Conservation (phyloP, 2,329 filamentous ascomycete genomes). For the Pseudogymnoascus verrucosus region DNA sequence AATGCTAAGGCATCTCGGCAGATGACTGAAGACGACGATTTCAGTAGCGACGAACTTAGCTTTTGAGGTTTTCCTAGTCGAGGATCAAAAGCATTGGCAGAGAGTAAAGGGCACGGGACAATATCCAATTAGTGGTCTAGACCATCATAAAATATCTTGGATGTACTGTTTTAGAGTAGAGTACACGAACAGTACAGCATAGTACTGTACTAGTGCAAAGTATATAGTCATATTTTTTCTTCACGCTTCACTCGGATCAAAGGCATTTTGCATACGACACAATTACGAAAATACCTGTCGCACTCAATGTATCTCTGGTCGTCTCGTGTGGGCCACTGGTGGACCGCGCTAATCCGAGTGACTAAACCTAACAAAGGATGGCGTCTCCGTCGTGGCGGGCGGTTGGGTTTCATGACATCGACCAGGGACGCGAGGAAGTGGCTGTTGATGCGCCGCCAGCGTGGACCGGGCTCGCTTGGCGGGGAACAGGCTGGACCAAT, state of each 20-base stretch:
- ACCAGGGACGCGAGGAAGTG: not conserved
- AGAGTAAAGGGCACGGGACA: not conserved
- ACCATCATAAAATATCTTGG: not conserved
- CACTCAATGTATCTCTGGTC: not conserved
- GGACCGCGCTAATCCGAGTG: not conserved
- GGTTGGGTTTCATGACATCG: not conserved
- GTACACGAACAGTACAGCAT: not conserved
- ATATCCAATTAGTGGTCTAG: not conserved
- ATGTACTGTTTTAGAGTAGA: not conserved
- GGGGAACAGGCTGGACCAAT: not conserved
- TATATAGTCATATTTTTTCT: not conserved
- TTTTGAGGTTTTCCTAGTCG: not conserved
- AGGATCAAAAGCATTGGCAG: not conserved
- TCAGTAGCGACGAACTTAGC: not conserved
- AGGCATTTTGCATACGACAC: slow-evolving; percentile 1
- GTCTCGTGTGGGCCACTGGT: not conserved
- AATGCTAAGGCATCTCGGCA: not conserved
- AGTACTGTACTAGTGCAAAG: not conserved
- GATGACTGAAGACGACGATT: not conserved
- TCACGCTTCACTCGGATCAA: not conserved
- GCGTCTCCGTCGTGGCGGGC: not conserved
- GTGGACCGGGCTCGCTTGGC: not conserved
- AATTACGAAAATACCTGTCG: slow-evolving; percentile 4
- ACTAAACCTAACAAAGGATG: not conserved
- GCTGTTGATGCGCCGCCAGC: not conserved